Base-by-base conservation (phyloP, 805 yeast genomes). In the Metschnikowia gelsemii region DNA sequence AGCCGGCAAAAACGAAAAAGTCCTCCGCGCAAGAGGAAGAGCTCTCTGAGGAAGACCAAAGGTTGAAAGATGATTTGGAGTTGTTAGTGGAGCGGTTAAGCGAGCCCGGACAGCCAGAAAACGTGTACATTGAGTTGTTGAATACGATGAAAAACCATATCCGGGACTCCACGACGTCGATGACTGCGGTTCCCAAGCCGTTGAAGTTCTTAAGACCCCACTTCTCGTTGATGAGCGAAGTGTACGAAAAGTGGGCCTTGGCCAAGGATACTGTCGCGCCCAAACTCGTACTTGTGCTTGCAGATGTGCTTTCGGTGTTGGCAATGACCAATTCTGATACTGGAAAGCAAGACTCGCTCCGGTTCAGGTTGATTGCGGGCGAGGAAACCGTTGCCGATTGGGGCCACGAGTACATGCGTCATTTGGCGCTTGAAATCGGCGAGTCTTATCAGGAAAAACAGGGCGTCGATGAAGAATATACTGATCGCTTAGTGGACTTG, bases 131-230 rank as follows among this genome's bases (percentile, higher is more conserved):
- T 25, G 67, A 79, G 9, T 76, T 88, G n/a, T 73, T 93, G 53
- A 73, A 74, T 30, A 73, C 82, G 38, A 75, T 93, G 62, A 89
- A 88, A 58, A 77, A 74, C 35, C 79, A 79, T 55, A 90, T 93
- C 56, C 80, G 87, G 51, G 95, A 93, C 41, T 86, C 97, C 9
- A 93, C 99, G 2, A 87, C 96, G 27, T 90, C 97, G 7, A 93
- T 93, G 97, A 93, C 99, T 2, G 99, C 99, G 2, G 99, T 93
- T 38, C 99, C 99, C 27, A 93, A 93, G 65, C 99, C 99, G 4
- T 78, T 93, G 67, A 95, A 93, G 70, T 93, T 93, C 61, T 75
- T 93, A 50, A 80, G 96, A 57, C 96, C 97, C 6, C 87, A 81
- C 57, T 93, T 83, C 60, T 81, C 83, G 16, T 56, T 73, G n/a